These are phyloP conservation scores for Carex scoparia DNA, from an alignment of 176 grass and related monocot genomes.

Conservation along the genomic window DNA sequence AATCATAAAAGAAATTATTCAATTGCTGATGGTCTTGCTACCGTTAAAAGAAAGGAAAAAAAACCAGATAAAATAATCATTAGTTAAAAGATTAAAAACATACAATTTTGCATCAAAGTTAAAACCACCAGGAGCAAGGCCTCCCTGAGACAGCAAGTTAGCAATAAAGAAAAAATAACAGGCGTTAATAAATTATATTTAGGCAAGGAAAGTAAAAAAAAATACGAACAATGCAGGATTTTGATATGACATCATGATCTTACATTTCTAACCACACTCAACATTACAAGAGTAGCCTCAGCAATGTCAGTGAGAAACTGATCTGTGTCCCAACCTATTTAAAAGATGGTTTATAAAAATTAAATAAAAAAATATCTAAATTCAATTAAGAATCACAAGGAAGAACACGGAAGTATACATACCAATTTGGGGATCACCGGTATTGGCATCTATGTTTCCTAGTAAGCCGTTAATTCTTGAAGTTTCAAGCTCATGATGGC, in stretches of 20 bases:
- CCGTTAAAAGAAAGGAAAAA: not conserved
- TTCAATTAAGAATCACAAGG: constrained; percentile 2
- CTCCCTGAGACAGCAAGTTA: constrained; percentile 46
- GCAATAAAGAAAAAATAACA: not conserved
- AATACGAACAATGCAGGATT: not conserved
- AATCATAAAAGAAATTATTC: not conserved
- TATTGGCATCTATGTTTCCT: constrained; percentile 93
- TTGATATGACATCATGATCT: constrained; percentile 26
- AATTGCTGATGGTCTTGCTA: not conserved
- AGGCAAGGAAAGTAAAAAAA: not conserved
- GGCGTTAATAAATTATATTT: not conserved
- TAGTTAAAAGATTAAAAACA: constrained; percentile 15
- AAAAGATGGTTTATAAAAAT: not conserved
- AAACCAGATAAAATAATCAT: not conserved
- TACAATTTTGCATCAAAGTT: constrained; percentile 98
- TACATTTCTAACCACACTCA: constrained; percentile 98
- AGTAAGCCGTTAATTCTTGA: constrained; percentile 79
- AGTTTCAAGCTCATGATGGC: constrained; percentile 97
- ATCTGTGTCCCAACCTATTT: constrained; percentile 94
- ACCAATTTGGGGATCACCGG: constrained; percentile 87
- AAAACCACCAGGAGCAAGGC: constrained; percentile 93
- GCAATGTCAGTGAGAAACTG: constrained; percentile 92
- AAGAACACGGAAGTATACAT: constrained; percentile 26
- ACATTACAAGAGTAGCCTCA: constrained; percentile 91
- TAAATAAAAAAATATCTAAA: not conserved